Percentiles rank a stretch among this genome's conserved stretches.
These are phyloP conservation scores for Lignosus rhinocerotis DNA, from an alignment of 1,284 basidiomycete species.

Conservation along the genomic window DNA sequence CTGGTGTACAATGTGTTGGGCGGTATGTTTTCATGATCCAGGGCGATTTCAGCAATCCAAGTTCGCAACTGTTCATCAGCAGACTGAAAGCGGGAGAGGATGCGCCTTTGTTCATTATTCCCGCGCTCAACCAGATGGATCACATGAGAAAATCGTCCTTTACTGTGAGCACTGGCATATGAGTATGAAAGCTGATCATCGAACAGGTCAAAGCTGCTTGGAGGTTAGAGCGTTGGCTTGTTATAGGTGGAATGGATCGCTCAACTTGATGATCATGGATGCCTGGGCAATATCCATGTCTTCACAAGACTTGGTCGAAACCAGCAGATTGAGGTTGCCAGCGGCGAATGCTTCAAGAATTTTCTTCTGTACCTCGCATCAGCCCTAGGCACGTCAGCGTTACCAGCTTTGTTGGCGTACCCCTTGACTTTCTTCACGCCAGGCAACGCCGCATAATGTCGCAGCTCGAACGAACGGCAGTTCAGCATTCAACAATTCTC, in stretches of 20 bases:
- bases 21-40: constrained; percentile 44
- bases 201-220: constrained; percentile 57
- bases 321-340: constrained; percentile 61
- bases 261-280: constrained; percentile 60
- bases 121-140: constrained; percentile 64
- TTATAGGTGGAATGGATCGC: background rate
- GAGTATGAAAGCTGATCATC: constrained; percentile 62
- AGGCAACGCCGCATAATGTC: constrained; percentile 27
- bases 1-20: constrained; percentile 44
- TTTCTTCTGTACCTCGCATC: constrained; percentile 37
- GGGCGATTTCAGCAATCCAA: constrained; percentile 50
- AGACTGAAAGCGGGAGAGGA: constrained; percentile 37
- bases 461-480: constrained; percentile 31
- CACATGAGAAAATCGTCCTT: constrained; percentile 49
- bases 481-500: constrained; percentile 40
- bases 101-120: constrained; percentile 54
- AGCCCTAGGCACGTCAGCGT: background rate
- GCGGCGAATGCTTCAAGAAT: constrained; percentile 47
- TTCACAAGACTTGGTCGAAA: constrained; percentile 57
- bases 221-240: constrained; percentile 1
- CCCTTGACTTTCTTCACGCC: constrained; percentile 40
- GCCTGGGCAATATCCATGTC: constrained; percentile 58
- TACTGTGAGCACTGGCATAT: constrained; percentile 42
- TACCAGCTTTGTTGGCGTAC: constrained; percentile 32
- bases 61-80: constrained; percentile 34